These are phyloP conservation scores for Psophocarpus tetragonolobus DNA, from an alignment of 306 rosid species.

Conservation along the genomic window DNA sequence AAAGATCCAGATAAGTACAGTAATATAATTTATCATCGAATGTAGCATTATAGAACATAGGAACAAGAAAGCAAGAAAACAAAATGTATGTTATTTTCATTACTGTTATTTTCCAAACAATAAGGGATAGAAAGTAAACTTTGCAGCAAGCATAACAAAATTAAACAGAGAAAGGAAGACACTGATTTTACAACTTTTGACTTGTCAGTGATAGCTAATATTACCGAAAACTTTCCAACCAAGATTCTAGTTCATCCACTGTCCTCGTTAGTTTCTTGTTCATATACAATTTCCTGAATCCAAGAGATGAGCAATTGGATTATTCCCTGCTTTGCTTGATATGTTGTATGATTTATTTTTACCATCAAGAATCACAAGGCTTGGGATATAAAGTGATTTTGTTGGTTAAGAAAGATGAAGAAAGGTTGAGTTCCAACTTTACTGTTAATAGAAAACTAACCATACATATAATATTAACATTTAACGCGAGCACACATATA, in stretches of 20 bases:
- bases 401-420: too few species aligned
- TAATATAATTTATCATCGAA: background rate
- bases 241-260: too few species aligned
- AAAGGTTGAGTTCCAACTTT: too few species aligned
- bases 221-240: constrained; percentile 42
- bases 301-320: constrained; percentile 9
- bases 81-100: background rate
- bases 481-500: too few species aligned
- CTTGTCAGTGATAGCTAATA: constrained; percentile 24
- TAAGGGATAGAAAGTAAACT: background rate
- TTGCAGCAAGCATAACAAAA: background rate
- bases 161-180: constrained; percentile 21
- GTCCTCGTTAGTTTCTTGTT: background rate
- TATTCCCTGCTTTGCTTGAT: background rate
- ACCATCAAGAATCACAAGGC: constrained; percentile 12
- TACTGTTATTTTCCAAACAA: background rate
- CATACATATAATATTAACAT: too few species aligned
- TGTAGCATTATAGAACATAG: too few species aligned
- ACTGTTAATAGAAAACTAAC: too few species aligned
- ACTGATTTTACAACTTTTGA: constrained; percentile 37
- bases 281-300: constrained; percentile 26
- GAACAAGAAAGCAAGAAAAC: background rate
- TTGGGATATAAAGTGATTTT: too few species aligned
- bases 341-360: background rate
- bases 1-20: constrained; percentile 9